Conservation (phyloP, 2,329 filamentous ascomycete species). For the Sporothrix dimorphospora region DNA sequence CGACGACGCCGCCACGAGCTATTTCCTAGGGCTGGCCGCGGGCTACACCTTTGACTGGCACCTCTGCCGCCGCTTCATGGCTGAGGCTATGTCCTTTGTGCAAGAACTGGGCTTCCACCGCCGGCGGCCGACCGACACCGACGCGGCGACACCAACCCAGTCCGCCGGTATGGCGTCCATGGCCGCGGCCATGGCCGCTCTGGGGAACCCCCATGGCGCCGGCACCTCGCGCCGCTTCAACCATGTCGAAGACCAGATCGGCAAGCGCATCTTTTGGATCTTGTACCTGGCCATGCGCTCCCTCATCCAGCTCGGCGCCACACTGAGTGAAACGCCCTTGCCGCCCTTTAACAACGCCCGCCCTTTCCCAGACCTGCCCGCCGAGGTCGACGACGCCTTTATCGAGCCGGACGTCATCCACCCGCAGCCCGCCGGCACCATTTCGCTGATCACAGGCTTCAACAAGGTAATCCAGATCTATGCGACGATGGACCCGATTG, state of each 20-base stretch:
- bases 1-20: conserved; percentile 70
- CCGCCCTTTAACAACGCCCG: conserved; percentile 72
- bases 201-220: background rate
- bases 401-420: conserved; percentile 73
- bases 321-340: conserved; percentile 72
- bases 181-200: background rate
- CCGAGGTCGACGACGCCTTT: conserved; percentile 82
- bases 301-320: conserved; percentile 75
- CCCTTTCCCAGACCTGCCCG: conserved; percentile 75
- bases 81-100: conserved; percentile 71
- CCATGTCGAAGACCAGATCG: conserved; percentile 72
- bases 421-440: conserved; percentile 66
- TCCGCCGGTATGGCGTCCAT: too few relatives aligned
- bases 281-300: conserved; percentile 75
- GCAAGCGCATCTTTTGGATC: conserved; percentile 83
- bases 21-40: conserved; percentile 69
- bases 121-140: conserved; percentile 43
- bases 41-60: conserved; percentile 71
- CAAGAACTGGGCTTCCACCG: conserved; percentile 68
- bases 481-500: conserved; percentile 75
- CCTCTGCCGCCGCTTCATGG: conserved; percentile 69
- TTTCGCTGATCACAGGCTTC: conserved; percentile 78
- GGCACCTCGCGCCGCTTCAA: conserved; percentile 47
- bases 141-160: background rate
- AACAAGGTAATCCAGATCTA: conserved; percentile 79